phyloP scores from a whole-genome alignment of 73 alveolate genomes.

The Durusdinium trenchii region DNA sequence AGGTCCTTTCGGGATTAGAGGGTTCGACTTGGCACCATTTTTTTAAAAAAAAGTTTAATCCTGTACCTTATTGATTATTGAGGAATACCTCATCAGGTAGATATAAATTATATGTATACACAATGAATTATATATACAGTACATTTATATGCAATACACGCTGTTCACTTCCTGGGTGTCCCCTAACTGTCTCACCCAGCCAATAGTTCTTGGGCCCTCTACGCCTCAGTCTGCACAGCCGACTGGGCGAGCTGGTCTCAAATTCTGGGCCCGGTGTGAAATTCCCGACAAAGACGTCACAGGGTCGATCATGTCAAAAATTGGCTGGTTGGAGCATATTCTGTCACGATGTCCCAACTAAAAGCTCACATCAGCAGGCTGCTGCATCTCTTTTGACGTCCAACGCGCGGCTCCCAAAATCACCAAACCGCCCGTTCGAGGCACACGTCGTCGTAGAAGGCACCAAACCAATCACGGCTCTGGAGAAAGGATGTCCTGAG shows the following conservation, averaged over 20 bases:
- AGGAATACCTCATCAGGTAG: neutral
- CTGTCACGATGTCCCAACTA: neutral
- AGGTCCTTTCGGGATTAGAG: too few relatives aligned
- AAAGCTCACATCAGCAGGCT: neutral
- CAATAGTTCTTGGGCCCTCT: neutral
- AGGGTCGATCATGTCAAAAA: neutral
- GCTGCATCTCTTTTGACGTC: neutral
- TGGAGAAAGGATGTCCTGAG: slow-evolving; percentile 79
- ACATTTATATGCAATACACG: too few relatives aligned
- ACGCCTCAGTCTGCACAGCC: neutral
- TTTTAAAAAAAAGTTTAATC: too few relatives aligned
- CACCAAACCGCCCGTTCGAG: too few relatives aligned
- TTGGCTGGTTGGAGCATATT: neutral
- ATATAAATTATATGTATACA: neutral
- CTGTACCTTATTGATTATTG: neutral
- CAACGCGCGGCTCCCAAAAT: neutral
- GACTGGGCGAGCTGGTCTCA: neutral
- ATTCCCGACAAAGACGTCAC: neutral
- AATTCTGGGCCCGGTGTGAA: neutral
- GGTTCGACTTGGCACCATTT: too few relatives aligned
- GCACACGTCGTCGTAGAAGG: slow-evolving; percentile 79
- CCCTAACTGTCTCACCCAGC: neutral
- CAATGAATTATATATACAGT: too few relatives aligned
- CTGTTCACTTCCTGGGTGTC: neutral
- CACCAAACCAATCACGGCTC: slow-evolving; percentile 92